These are phyloP conservation scores for Pulveroboletus sp. DNA, from an alignment of 768 basidiomycete species.

Conservation along the genomic window DNA sequence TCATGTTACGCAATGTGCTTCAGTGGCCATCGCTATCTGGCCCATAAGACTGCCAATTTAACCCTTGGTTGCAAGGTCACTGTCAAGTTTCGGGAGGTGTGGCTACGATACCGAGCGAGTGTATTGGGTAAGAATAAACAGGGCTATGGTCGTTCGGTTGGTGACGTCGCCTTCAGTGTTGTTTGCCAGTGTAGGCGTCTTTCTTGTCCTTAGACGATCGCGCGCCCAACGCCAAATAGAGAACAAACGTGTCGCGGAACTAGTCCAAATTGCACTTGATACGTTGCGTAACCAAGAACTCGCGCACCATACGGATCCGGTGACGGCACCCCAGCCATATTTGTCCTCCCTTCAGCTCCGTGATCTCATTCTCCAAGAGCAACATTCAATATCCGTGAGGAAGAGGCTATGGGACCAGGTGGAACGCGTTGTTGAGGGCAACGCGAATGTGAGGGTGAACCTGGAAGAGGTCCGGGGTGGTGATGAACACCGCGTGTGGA, in stretches of 20 bases:
- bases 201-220: conserved; percentile 23
- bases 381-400: conserved; percentile 65
- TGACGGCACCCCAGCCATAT: conserved; percentile 67
- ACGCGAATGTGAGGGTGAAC: conserved; percentile 84
- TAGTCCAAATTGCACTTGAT: conserved; percentile 77
- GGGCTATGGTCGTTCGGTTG: conserved; percentile 2
- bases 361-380: conserved; percentile 77
- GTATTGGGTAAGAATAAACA: conserved; percentile 48
- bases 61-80: conserved; percentile 61
- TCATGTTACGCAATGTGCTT: conserved; percentile 18
- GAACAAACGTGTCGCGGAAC: conserved; percentile 58
- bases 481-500: conserved; percentile 87
- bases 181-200: conserved; percentile 15
- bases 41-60: conserved; percentile 65
- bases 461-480: conserved; percentile 80
- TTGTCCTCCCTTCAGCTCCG: conserved; percentile 84
- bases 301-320: conserved; percentile 77
- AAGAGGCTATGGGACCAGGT: conserved; percentile 77
- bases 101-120: conserved; percentile 63
- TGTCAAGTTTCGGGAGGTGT: conserved; percentile 61
- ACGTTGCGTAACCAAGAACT: conserved; percentile 79
- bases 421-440: conserved; percentile 81
- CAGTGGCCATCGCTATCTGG: conserved; percentile 71
- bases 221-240: conserved; percentile 53
- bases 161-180: conserved; percentile 26